phyloP scores from a whole-genome alignment of 495 filamentous ascomycete species.

The Bryoglossum gracile region DNA sequence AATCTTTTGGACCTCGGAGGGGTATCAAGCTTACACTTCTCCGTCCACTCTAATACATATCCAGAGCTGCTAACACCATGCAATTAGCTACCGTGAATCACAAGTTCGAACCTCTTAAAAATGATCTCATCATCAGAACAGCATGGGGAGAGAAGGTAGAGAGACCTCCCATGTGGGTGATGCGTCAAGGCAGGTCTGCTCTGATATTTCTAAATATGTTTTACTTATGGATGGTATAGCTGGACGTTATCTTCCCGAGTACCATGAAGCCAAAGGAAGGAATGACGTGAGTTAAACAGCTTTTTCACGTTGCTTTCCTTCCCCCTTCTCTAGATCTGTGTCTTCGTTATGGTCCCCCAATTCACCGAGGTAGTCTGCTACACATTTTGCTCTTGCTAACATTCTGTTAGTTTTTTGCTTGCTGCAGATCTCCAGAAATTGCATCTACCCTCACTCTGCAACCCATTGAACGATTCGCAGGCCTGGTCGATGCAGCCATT shows the following conservation, averaged over 20 bases:
- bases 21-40: too few relatives aligned
- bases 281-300: too few relatives aligned
- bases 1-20: too few relatives aligned
- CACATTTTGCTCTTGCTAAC: too few relatives aligned
- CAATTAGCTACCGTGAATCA: conserved; percentile 39
- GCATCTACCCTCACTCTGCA: conserved; percentile 88
- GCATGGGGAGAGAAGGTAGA: conserved; percentile 85
- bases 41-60: too few relatives aligned
- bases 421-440: conserved; percentile 88
- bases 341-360: too few relatives aligned
- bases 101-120: conserved; percentile 73
- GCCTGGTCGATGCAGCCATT: conserved; percentile 91
- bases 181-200: conserved; percentile 84
- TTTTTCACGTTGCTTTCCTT: too few relatives aligned
- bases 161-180: conserved; percentile 93
- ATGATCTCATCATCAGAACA: conserved; percentile 82
- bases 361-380: too few relatives aligned
- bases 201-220: too few relatives aligned
- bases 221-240: too few relatives aligned
- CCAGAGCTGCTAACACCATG: too few relatives aligned
- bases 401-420: conserved; percentile 99
- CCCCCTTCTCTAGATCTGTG: too few relatives aligned
- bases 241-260: conserved; percentile 95
- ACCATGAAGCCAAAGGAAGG: conserved; percentile 83
- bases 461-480: conserved; percentile 83